Base-by-base conservation (phyloP, 2,329 filamentous ascomycete genomes). In the Aspergillus viridinutans region DNA sequence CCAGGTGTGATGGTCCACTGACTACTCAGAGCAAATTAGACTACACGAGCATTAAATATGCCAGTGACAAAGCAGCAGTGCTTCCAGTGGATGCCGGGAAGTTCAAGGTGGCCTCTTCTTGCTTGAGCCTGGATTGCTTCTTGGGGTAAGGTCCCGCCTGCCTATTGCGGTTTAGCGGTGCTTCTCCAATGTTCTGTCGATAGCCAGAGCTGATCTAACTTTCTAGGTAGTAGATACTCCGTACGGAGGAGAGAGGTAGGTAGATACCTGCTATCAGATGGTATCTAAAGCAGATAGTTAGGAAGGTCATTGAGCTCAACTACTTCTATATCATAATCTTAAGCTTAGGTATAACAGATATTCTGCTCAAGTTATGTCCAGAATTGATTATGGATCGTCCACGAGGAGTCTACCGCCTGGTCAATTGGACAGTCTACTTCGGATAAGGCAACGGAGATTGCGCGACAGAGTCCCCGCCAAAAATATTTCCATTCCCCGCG, bases 41-140 rank as follows among this genome's bases (percentile, higher is more conserved):
- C 21, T 17, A 47, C 12, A 43, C 8, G 50, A 48, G 53, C 38
- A 45, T 52, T 49, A 54, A 54, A 52, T 57, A 38, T 38, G 32
- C 32, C 17, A 35, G 14, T n/a, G 32, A 38, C 32, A 38, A 38
- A 38, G 32, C 32, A 38, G 5, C 32, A 38, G 32, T 17, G 14
- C 32, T 38, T 38, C 32, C 14, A 38, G 14, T 65, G 64, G 67
- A 1, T 64, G 61, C 60, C 62, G 61, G 61, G 66, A 72, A 72
- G 66, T 67, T 73, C 71, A 73, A 76, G 74, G 74, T 76, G 74
- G 74, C 74, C 74, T 76, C 74, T 76, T 76, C 67, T 58, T 61
- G n/a, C n/a, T 20, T 20, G n/a, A 21, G n/a, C 56, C 61, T 61
- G 58, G 51, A 49, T 55, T 59, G 54, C 59, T 58, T 51, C 48